Evolutionary conservation across 192 early-diverging fungal genomes (phyloP), one percentile per base, ranked within the genome.

Genomic region (Phycomyces nitens): DNA sequence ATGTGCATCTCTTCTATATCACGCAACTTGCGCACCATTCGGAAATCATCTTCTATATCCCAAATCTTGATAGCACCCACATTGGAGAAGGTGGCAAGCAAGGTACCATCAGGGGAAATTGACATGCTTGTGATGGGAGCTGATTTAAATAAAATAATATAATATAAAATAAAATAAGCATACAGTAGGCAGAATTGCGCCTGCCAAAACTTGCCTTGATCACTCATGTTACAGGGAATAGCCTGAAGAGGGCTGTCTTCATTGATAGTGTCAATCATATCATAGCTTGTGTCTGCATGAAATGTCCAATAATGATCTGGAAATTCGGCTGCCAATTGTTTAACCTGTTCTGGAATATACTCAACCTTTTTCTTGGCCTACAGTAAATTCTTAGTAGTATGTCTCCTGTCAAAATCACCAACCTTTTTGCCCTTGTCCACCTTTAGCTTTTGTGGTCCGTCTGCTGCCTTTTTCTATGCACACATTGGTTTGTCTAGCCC

Each of bases 41-140:
- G 70, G 50, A 89, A 94, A 8, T 88, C 86, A 18, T 85, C 85
- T 23, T 53, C 23, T 1, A 86, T 74, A 72, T 94, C 92, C 94
- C 93, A 97, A 40, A 97, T 75, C 34, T 84, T 82, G 18, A 84
- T 82, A 41, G 78, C 75, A 3, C 93, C 95, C 5, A 86, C 67
- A 66, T 86, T 93, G 69, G 84, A 89, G 75, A 95, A 93, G 4
- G 93, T 92, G 6, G 84, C 95, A 23, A 97, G 72, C 83, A 97
- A 81, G 15, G 83, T 71, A 15, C 94, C 94, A 66, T 97, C 95
- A 1, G 85, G 81, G 0, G 93, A 95, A 5, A 95, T 75, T 16
- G 81, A 71, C 83, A 97, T 94, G 6, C 94, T 89, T 3, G 89
- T 91, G 22, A 96, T 85, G 18, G 91, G 80, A 16, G 79, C 87